A percentile compares a stretch with the other conserved stretches of the same genome.
phyloP scores from a whole-genome alignment of 148 eudicot genomes.

The Polygonum maritimum region DNA sequence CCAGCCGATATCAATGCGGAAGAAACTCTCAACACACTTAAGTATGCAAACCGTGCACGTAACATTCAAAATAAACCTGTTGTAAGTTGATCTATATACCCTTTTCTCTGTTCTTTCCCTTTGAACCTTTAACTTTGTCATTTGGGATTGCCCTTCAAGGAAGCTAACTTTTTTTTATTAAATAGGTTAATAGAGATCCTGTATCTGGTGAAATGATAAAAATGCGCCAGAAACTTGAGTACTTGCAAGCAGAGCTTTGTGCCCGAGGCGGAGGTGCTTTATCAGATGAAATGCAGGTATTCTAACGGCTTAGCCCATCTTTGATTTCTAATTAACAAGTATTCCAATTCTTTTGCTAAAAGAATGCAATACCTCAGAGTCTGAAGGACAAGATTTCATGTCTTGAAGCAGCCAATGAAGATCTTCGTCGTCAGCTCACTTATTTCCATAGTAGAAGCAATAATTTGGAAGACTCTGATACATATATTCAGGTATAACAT shows the following conservation, averaged over 20 bases:
- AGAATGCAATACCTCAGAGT: conserved; percentile 27
- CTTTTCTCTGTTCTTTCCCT: conserved; percentile 2
- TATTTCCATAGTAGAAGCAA: conserved; percentile 54
- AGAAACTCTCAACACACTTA: conserved; percentile 97
- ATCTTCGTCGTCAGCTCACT: conserved; percentile 71
- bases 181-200: conserved; percentile 90
- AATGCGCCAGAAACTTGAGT: conserved; percentile 95
- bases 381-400: conserved; percentile 79
- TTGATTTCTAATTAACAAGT: background rate
- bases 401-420: conserved; percentile 86
- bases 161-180: conserved; percentile 10
- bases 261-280: conserved; percentile 83
- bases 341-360: background rate
- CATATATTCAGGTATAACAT: conserved; percentile 42
- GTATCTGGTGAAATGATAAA: conserved; percentile 87
- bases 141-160: background rate
- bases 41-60: conserved; percentile 98
- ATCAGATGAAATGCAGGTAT: conserved; percentile 72
- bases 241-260: conserved; percentile 93
- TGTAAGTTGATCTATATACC: conserved; percentile 35
- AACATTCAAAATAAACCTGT: conserved; percentile 97
- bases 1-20: conserved; percentile 99
- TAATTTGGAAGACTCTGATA: conserved; percentile 42
- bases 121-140: background rate
- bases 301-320: background rate